Conservation (phyloP, 1,284 basidiomycete genomes). For the Cryptococcus sp. region DNA sequence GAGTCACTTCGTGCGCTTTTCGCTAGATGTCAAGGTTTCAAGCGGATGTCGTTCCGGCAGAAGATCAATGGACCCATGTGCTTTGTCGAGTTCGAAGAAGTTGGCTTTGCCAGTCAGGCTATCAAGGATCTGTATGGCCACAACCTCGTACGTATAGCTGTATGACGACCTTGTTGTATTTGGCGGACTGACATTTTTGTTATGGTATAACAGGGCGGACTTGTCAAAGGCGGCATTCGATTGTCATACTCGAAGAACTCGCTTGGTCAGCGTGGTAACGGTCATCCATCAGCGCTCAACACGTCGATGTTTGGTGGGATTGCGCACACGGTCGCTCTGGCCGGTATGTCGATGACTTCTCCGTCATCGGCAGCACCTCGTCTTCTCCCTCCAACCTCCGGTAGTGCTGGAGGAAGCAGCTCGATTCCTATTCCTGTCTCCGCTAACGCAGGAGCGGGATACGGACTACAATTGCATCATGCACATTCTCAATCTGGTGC, state of each 20-base stretch:
- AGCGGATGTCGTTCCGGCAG: constrained; percentile 89
- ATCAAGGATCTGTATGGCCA: constrained; percentile 90
- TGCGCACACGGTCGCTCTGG: constrained; percentile 47
- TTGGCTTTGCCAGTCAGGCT: constrained; percentile 76
- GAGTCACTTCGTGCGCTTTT: constrained; percentile 82
- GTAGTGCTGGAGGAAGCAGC: neutral
- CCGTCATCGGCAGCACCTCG: constrained; percentile 10
- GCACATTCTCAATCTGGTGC: neutral
- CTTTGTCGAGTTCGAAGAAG: constrained; percentile 95
- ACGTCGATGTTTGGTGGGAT: constrained; percentile 43
- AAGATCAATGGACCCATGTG: constrained; percentile 98
- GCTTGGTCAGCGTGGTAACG: constrained; percentile 60
- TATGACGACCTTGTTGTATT: constrained; percentile 1
- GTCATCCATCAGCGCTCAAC: constrained; percentile 38
- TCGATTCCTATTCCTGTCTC: constrained; percentile 4
- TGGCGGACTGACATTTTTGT: neutral
- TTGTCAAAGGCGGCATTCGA: constrained; percentile 93
- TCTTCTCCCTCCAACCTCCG: constrained; percentile 3
- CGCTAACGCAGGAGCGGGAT: constrained; percentile 4
- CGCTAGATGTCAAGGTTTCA: constrained; percentile 74
- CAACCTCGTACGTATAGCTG: constrained; percentile 58
- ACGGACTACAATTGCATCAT: constrained; percentile 19
- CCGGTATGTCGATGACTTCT: constrained; percentile 38
- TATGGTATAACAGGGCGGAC: constrained; percentile 58
- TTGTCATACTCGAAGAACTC: constrained; percentile 96